Percentiles rank a stretch among this genome's conserved stretches.
phyloP scores from a whole-genome alignment of 2,329 filamentous ascomycete genomes.

The Hypoxylon sp. region DNA sequence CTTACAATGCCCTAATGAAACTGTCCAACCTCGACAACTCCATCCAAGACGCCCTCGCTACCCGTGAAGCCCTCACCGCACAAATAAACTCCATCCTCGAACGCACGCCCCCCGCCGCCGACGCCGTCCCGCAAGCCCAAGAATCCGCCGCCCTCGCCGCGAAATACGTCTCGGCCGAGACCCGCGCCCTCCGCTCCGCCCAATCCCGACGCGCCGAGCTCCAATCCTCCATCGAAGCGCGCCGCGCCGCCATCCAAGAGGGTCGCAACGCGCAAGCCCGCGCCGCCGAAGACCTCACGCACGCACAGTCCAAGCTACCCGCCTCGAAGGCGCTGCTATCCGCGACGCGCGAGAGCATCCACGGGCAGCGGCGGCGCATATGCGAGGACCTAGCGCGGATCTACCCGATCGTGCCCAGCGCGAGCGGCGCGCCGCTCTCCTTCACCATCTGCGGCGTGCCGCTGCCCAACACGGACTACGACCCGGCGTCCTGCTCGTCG shows the following conservation, averaged over 20 bases:
- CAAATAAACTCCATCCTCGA: conserved; percentile 78
- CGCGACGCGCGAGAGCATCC: conserved; percentile 75
- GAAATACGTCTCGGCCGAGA: conserved; percentile 73
- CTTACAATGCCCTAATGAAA: conserved; percentile 90
- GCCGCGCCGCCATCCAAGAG: conserved; percentile 76
- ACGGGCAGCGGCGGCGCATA: conserved; percentile 88
- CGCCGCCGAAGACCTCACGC: conserved; percentile 72
- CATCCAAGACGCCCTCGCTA: conserved; percentile 88
- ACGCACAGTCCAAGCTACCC: conserved; percentile 71
- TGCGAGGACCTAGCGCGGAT: conserved; percentile 85
- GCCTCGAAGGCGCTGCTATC: conserved; percentile 69
- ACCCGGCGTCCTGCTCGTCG: conserved; percentile 61
- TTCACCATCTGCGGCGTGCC: conserved; percentile 87
- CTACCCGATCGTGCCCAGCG: conserved; percentile 81
- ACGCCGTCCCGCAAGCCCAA: conserved; percentile 64
- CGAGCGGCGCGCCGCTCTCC: conserved; percentile 72
- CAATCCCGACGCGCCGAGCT: conserved; percentile 77
- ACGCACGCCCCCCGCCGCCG: conserved; percentile 54
- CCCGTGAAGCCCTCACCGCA: conserved; percentile 78
- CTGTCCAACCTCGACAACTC: conserved; percentile 90
- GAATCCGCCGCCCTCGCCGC: conserved; percentile 65
- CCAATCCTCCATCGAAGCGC: conserved; percentile 73
- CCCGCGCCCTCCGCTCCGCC: conserved; percentile 74
- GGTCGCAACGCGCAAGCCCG: conserved; percentile 73
- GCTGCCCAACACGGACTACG: conserved; percentile 85